Percentiles rank a stretch among this genome's conserved stretches.
These are phyloP conservation scores for Leccinum ochraceum DNA, from an alignment of 768 basidiomycete genomes.

Conservation along the genomic window DNA sequence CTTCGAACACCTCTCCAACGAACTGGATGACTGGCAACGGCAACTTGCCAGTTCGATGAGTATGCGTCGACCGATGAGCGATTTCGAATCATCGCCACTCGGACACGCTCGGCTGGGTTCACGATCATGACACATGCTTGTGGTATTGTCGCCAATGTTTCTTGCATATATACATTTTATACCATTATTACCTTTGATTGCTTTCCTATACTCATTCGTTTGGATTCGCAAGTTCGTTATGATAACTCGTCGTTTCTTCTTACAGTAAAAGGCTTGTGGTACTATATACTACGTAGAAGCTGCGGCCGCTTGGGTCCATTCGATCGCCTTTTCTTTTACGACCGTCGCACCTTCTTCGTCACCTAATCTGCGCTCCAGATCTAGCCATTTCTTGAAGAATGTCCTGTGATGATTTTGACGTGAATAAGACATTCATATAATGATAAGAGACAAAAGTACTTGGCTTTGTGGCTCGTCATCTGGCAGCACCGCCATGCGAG, in stretches of 20 bases:
- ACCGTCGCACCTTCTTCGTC: constrained; percentile 77
- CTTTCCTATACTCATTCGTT: constrained; percentile 50
- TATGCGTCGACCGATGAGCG: constrained; percentile 68
- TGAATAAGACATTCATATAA: constrained; percentile 3
- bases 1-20: constrained; percentile 77
- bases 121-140: constrained; percentile 40
- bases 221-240: constrained; percentile 48
- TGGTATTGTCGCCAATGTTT: constrained; percentile 17
- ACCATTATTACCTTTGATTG: constrained; percentile 38
- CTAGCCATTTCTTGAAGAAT: constrained; percentile 98
- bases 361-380: constrained; percentile 81
- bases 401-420: constrained; percentile 47
- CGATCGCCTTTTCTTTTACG: constrained; percentile 89
- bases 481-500: too few relatives aligned
- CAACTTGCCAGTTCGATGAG: constrained; percentile 81
- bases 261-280: constrained; percentile 24
- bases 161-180: constrained; percentile 38
- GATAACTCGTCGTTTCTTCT: constrained; percentile 36
- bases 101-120: constrained; percentile 63
- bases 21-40: constrained; percentile 85
- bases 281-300: constrained; percentile 16
- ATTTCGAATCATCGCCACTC: constrained; percentile 61
- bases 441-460: constrained; percentile 55
- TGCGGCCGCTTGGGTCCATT: constrained; percentile 78
- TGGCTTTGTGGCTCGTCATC: constrained; percentile 94